A percentile compares a stretch with the other conserved stretches of the same genome.
These are phyloP conservation scores for Claviceps sp. DNA, from an alignment of 2,329 filamentous ascomycete species.

Conservation along the genomic window DNA sequence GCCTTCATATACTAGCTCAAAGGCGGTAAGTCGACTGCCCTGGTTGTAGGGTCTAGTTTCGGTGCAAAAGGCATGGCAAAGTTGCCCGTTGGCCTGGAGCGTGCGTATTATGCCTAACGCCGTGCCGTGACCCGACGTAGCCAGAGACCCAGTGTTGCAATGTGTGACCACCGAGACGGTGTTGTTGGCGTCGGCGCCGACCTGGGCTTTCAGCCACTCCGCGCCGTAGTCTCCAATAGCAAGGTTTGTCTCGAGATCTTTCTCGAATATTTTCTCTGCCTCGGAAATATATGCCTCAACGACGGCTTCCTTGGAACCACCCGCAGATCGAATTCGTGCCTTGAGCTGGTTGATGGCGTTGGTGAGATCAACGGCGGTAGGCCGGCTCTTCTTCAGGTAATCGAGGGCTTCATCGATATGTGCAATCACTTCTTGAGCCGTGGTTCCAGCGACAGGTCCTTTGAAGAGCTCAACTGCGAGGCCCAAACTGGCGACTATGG, in stretches of 20 bases:
- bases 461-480: slow-evolving; percentile 72
- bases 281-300: slow-evolving; percentile 59
- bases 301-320: slow-evolving; percentile 37
- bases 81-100: slow-evolving; percentile 48
- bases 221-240: slow-evolving; percentile 75
- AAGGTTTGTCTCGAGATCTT: slow-evolving; percentile 79
- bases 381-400: slow-evolving; percentile 77
- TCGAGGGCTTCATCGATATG: slow-evolving; percentile 68
- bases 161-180: slow-evolving; percentile 78
- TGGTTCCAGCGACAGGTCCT: slow-evolving; percentile 29
- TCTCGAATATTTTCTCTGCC: slow-evolving; percentile 74
- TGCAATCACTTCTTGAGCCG: slow-evolving; percentile 44
- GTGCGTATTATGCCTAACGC: slow-evolving; percentile 88
- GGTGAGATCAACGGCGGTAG: slow-evolving; percentile 86
- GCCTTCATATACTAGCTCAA: slow-evolving; percentile 85
- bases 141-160: slow-evolving; percentile 94
- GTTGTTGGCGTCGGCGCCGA: slow-evolving; percentile 30
- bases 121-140: slow-evolving; percentile 95
- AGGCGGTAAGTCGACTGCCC: slow-evolving; percentile 85
- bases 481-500: slow-evolving; percentile 86
- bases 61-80: slow-evolving; percentile 85
- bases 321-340: slow-evolving; percentile 39
- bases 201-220: slow-evolving; percentile 61
- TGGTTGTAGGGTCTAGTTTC: slow-evolving; percentile 98
- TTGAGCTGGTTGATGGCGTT: slow-evolving; percentile 80